phyloP scores from a whole-genome alignment of 1,139 yeast species.

The Arxiozyma telluris region DNA sequence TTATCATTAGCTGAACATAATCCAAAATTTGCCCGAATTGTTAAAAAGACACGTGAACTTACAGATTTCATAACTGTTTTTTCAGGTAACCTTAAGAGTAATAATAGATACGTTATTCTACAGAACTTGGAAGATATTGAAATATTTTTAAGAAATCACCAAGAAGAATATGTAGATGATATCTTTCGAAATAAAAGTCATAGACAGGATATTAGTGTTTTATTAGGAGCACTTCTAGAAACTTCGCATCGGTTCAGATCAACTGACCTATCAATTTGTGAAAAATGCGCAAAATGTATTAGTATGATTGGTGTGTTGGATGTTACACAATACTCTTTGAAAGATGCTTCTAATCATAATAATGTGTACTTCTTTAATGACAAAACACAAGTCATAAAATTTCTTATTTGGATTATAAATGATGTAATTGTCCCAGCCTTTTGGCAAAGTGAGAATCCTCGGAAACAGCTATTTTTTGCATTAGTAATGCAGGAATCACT shows the following conservation, averaged over 20 bases:
- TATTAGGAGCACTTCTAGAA: conserved; percentile 51
- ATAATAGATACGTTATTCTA: conserved; percentile 63
- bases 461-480: conserved; percentile 74
- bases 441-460: conserved; percentile 86
- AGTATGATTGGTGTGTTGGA: conserved; percentile 78
- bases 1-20: conserved; percentile 31
- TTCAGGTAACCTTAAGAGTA: conserved; percentile 27
- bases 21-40: conserved; percentile 34
- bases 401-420: conserved; percentile 59
- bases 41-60: conserved; percentile 16
- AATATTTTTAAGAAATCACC: conserved; percentile 36
- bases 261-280: conserved; percentile 42
- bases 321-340: conserved; percentile 48
- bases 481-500: conserved; percentile 84
- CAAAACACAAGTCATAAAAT: conserved; percentile 51
- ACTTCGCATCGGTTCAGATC: conserved; percentile 51
- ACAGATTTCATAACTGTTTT: conserved; percentile 25
- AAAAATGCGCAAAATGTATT: conserved; percentile 57
- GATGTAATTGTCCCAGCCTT: conserved; percentile 67
- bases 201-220: conserved; percentile 23
- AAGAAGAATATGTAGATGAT: conserved; percentile 18
- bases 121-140: conserved; percentile 69
- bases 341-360: conserved; percentile 33
- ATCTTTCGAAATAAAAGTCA: conserved; percentile 11
- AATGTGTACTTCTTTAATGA: conserved; percentile 55